These are phyloP conservation scores for Neofusicoccum sp. DNA, from an alignment of 2,329 filamentous ascomycete species.

Conservation along the genomic window DNA sequence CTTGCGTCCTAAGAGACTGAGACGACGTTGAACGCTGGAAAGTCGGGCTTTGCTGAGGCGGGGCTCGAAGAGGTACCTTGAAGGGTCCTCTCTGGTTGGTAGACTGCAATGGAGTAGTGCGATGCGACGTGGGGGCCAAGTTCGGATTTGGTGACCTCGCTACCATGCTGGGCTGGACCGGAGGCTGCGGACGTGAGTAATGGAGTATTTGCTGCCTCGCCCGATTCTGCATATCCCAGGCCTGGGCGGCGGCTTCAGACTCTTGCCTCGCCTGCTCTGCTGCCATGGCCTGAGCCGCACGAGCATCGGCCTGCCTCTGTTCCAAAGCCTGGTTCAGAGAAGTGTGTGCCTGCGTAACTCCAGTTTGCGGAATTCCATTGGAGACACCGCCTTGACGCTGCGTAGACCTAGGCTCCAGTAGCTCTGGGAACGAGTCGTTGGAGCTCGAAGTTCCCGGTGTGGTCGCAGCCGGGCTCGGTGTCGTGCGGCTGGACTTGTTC, in stretches of 20 bases:
- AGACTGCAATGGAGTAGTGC: neutral
- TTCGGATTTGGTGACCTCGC: neutral
- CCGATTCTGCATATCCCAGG: neutral
- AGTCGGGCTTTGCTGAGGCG: neutral
- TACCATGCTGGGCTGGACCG: neutral
- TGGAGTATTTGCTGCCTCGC: neutral
- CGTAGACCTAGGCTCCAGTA: neutral
- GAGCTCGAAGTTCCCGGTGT: constrained; percentile 13
- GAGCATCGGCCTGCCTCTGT: neutral
- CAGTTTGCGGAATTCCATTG: neutral
- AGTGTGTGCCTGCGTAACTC: constrained; percentile 5
- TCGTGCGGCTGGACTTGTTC: constrained; percentile 13
- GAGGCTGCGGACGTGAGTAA: neutral
- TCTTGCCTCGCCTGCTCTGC: neutral
- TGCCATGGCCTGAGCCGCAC: no score
- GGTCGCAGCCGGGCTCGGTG: constrained; percentile 7
- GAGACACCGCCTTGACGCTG: neutral
- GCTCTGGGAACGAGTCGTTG: constrained; percentile 9
- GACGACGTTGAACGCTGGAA: constrained; percentile 8
- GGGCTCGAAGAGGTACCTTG: neutral
- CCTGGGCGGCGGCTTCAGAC: neutral
- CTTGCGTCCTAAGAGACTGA: neutral
- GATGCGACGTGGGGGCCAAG: neutral
- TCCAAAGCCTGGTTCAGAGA: constrained; percentile 3
- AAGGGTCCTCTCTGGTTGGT: neutral